A percentile compares a stretch with the other conserved stretches of the same genome.
These are phyloP conservation scores for Coemansia reversa DNA, from an alignment of 192 early-diverging fungal species.

Conservation along the genomic window DNA sequence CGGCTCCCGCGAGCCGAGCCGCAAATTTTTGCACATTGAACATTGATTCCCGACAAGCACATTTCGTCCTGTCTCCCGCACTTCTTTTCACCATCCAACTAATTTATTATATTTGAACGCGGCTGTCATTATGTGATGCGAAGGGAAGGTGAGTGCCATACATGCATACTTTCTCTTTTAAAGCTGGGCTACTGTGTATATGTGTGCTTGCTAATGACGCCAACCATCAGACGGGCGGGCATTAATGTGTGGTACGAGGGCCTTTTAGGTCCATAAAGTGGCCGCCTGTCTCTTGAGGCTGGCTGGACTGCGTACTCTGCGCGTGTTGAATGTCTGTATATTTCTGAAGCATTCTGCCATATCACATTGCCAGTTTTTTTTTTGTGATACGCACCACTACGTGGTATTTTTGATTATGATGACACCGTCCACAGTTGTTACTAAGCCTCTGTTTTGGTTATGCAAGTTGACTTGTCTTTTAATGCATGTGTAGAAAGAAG, in stretches of 20 bases:
- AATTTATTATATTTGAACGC: not conserved
- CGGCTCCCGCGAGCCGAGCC: not conserved
- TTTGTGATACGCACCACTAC: not conserved
- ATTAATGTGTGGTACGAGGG: conserved; percentile 47
- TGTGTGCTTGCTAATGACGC: conserved; percentile 35
- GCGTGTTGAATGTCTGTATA: conserved; percentile 54
- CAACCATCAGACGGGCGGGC: conserved; percentile 53
- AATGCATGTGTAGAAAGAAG: not conserved
- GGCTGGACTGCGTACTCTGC: conserved; percentile 49
- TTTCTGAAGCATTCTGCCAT: conserved; percentile 38
- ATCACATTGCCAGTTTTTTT: not conserved
- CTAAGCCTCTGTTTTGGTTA: not conserved
- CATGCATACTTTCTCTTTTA: not conserved
- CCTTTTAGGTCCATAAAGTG: conserved; percentile 35
- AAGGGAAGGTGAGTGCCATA: not conserved
- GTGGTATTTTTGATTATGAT: not conserved
- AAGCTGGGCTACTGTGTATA: not conserved
- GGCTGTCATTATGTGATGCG: not conserved
- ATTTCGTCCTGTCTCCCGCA: not conserved
- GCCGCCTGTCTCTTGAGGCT: conserved; percentile 21
- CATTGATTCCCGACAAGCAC: not conserved
- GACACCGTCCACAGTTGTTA: not conserved
- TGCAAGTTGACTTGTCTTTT: not conserved
- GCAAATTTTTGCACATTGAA: not conserved
- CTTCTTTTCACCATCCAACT: not conserved